Conservation (phyloP, 257 asterid species). For the Ilex asprella region DNA sequence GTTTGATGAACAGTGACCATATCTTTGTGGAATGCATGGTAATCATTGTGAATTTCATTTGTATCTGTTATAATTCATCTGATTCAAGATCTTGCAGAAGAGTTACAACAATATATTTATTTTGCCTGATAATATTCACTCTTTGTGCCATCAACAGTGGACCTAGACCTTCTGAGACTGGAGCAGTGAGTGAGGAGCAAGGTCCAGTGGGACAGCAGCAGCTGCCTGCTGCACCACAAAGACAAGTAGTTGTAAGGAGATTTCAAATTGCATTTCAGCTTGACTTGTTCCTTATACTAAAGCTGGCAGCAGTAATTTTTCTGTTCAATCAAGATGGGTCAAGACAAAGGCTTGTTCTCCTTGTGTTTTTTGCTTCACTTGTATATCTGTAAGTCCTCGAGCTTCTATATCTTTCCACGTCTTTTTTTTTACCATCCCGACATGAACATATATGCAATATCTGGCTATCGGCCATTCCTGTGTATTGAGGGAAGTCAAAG, state of each 20-base stretch:
- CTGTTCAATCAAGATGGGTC: constrained; percentile 98
- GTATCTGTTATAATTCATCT: too few relatives aligned
- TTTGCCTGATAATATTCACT: constrained; percentile 5
- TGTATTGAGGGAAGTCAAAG: too few relatives aligned
- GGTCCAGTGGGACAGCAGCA: constrained; percentile 63
- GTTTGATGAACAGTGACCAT: too few relatives aligned
- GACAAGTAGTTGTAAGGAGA: constrained; percentile 73
- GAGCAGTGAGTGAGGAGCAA: constrained; percentile 54
- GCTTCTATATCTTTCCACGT: constrained; percentile 1
- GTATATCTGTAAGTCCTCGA: constrained; percentile 71
- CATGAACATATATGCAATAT: too few relatives aligned
- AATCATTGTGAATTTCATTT: too few relatives aligned
- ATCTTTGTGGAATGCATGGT: too few relatives aligned
- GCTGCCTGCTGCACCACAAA: constrained; percentile 61
- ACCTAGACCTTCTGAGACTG: constrained; percentile 45
- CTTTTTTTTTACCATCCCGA: neutral
- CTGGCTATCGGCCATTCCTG: too few relatives aligned
- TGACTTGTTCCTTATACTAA: constrained; percentile 72
- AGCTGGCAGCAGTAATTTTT: constrained; percentile 87
- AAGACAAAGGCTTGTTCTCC: constrained; percentile 73
- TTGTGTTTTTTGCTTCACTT: constrained; percentile 66
- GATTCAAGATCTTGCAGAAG: neutral
- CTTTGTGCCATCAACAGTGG: constrained; percentile 32
- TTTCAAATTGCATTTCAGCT: constrained; percentile 87
- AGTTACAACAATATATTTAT: constrained; percentile 2